Evolutionary conservation across 768 basidiomycete genomes (phyloP), one percentile per base, ranked within the genome.

Genomic region (Russula ochroleuca): DNA sequence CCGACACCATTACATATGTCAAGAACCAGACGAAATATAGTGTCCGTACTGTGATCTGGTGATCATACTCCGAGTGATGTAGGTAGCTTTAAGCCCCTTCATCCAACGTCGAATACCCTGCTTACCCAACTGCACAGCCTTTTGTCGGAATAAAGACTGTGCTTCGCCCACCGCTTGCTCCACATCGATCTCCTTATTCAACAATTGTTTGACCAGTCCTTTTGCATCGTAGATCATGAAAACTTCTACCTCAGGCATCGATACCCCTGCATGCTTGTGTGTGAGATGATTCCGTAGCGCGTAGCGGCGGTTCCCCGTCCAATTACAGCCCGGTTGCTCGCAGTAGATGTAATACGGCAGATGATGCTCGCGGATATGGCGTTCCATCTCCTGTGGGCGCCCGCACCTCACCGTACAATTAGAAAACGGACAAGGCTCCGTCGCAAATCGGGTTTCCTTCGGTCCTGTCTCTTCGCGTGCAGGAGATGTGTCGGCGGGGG

Each of bases 211-310:
- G 45, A 33, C 28, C 25, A 59, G 38, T 1, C 3, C 11, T 9
- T 38, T 59, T 1, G 28, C 57, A 54, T 64, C 57, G 19, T 54
- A 64, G 15, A 64, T 64, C 9, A 10, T 40, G 13, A 23, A 48
- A 15, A 1, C 17, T 1, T 35, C 38, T 19, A 15, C 5, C 25
- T 31, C 28, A 1, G 21, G 45, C 5, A 3, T 17, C 25, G 23
- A 9, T 2, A 21, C n/a, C 0, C 11, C 10, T 1, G 9, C 2
- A 28, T 64, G 63, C 19, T 49, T 49, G 17, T 41, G 40, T 50
- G 19, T 15, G 5, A 3, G 23, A 11, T 64, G 63, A 0, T 50
- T 9, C 1, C 3, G 1, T 13, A 61, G 35, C 5, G 33, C 10
- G 25, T 60, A 60, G 13, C 14, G 23, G 11, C 63, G 63, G 5